phyloP scores from a whole-genome alignment of 768 basidiomycete genomes.

The Boletus barrowsii region DNA sequence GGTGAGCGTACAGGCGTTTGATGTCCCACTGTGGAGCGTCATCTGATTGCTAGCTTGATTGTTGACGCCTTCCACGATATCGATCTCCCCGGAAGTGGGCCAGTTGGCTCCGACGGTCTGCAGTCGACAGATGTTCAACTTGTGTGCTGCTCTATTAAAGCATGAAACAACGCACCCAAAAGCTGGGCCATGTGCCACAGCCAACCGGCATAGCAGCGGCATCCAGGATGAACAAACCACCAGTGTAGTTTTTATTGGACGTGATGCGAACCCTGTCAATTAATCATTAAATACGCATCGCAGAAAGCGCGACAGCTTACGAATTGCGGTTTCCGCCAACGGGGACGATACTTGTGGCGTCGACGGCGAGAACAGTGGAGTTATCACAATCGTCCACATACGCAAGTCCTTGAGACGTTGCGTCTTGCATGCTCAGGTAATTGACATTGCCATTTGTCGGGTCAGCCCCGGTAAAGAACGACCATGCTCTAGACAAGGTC shows the following conservation, averaged over 20 bases:
- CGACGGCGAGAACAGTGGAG: constrained; percentile 60
- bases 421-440: constrained; percentile 48
- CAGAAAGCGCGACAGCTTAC: constrained; percentile 26
- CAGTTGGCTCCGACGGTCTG: constrained; percentile 49
- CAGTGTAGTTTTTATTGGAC: constrained; percentile 56
- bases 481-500: constrained; percentile 51
- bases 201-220: constrained; percentile 69
- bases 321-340: constrained; percentile 54
- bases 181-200: constrained; percentile 63
- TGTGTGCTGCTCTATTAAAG: neutral
- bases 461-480: constrained; percentile 61
- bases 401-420: constrained; percentile 52
- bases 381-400: constrained; percentile 55
- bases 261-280: constrained; percentile 60
- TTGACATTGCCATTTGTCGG: constrained; percentile 71
- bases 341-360: constrained; percentile 47
- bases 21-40: constrained; percentile 57
- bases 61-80: constrained; percentile 74
- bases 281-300: neutral
- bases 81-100: constrained; percentile 61
- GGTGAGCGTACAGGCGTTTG: constrained; percentile 35
- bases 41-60: constrained; percentile 54
- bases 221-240: constrained; percentile 76
- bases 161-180: constrained; percentile 35
- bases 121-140: neutral